Conservation (phyloP, 768 basidiomycete species). For the Suillus lakei region DNA sequence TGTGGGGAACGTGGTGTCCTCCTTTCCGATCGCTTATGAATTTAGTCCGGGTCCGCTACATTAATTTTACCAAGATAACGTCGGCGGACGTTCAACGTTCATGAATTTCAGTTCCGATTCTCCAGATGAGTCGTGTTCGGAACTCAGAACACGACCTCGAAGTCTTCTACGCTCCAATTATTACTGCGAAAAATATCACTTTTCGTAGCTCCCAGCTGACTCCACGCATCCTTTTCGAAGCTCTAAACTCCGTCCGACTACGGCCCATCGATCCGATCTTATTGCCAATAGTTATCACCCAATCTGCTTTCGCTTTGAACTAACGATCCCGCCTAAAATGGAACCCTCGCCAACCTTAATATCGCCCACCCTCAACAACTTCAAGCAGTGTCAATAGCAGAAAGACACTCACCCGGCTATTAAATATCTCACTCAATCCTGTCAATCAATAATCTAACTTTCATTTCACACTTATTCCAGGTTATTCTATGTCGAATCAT, state of each 20-base stretch:
- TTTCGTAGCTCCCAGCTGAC: background rate
- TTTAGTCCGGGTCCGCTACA: background rate
- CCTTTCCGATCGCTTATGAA: conserved; percentile 3
- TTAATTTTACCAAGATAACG: conserved; percentile 6
- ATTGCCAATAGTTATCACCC: conserved; percentile 5
- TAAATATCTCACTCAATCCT: background rate
- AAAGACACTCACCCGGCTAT: background rate
- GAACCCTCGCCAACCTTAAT: background rate
- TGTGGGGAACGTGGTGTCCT: conserved; percentile 1
- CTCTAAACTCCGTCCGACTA: background rate
- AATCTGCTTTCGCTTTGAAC: conserved; percentile 1
- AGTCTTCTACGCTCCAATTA: too few species aligned
- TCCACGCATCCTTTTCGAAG: conserved; percentile 5
- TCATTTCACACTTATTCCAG: background rate
- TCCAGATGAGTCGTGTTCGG: background rate
- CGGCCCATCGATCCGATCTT: background rate
- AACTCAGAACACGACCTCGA: background rate
- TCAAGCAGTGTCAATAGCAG: background rate
- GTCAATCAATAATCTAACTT: background rate
- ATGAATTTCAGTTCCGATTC: conserved; percentile 4
- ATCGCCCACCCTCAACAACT: too few species aligned
- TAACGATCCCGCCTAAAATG: background rate
- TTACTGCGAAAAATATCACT: background rate
- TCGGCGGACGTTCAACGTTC: conserved; percentile 6
- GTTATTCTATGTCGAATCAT: background rate